A percentile compares a stretch with the other conserved stretches of the same genome.
Conservation (phyloP, 164 flowering plant species). For the Piper longum region DNA sequence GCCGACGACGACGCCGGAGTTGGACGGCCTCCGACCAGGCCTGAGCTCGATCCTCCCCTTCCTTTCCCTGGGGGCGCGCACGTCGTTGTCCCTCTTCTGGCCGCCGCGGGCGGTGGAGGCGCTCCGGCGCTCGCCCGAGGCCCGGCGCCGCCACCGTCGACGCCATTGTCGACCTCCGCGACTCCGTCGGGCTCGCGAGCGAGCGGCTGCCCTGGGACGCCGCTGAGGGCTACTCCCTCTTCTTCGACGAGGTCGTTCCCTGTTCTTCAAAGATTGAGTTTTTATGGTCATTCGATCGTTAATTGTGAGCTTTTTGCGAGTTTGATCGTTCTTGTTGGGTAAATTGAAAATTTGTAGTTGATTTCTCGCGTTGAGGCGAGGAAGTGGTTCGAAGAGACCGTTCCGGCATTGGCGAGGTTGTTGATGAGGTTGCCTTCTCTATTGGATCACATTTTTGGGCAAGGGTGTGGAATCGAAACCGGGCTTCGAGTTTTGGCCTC, state of each 20-base stretch:
- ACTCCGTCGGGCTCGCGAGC: slow-evolving; percentile 30
- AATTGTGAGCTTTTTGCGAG: not conserved
- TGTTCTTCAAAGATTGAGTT: slow-evolving; percentile 1
- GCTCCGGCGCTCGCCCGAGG: slow-evolving; percentile 44
- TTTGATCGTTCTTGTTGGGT: not conserved
- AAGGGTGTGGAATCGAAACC: slow-evolving; percentile 18
- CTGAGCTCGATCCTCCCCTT: slow-evolving; percentile 43
- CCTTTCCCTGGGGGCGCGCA: slow-evolving; percentile 35
- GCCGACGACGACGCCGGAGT: not conserved
- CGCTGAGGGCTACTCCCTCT: slow-evolving; percentile 44
- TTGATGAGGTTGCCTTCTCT: slow-evolving; percentile 52
- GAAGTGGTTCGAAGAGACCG: slow-evolving; percentile 55
- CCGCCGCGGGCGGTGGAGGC: slow-evolving; percentile 46
- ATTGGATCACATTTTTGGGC: slow-evolving; percentile 26
- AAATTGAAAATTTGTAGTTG: slow-evolving; percentile 20
- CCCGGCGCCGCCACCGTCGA: slow-evolving; percentile 52
- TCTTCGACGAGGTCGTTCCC: slow-evolving; percentile 49
- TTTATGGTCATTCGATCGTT: not conserved
- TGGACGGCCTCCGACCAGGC: slow-evolving; percentile 38
- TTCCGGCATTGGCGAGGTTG: slow-evolving; percentile 55
- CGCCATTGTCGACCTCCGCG: slow-evolving; percentile 49
- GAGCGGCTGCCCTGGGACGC: slow-evolving; percentile 24
- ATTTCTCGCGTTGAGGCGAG: slow-evolving; percentile 38
- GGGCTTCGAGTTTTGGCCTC: slow-evolving; percentile 50
- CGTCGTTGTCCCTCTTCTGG: slow-evolving; percentile 52